Evolutionary conservation across 129 eudicot genomes (phyloP), one percentile per base, ranked within the genome.

Genomic region (Pittosporum tobira): DNA sequence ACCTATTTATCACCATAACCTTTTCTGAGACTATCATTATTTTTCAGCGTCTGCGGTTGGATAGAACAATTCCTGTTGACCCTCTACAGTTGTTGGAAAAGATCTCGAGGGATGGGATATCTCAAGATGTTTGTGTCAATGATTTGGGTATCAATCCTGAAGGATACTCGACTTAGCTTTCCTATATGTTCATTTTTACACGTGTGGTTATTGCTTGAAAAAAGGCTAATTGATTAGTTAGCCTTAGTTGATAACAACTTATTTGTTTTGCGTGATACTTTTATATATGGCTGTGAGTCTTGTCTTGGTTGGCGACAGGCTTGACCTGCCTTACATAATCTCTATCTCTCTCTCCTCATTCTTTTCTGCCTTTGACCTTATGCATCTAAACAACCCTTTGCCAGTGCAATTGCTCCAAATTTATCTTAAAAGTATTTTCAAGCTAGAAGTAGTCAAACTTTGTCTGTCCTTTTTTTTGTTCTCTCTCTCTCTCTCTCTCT

Each of bases 81-180:
- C 98, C 98, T 45, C 73, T 83, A 61, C 42, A 74, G 67, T 77
- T 91, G 80, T 77, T 91, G 77, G 88, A 86, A 73, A 91, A 83
- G 82, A 81, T 91, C 24, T 83, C 95, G 40, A 64, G 43, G 29
- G 68, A 66, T 21, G 98, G 98, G 62, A 91, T 91, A 56, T 80
- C 98, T 48, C 98, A 86, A 82, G 98, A 91, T 80, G 98, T 76
- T 69, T 91, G 96, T 34, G 75, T 91, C 61, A 91, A 91, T 73
- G 98, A 91, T 77, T 79, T 91, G 59, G 98, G 98, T 91, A 91
- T 56, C 79, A 49, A 29, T 50, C 53, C 38, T 59, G n/a, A 46
- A 44, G 62, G 6, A 6, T 48, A 34, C 48, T 28, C 46, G 21
- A 49, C 30, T 16, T 36, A 22, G 48, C 15, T 40, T 65, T 16